Conservation (phyloP, 2,329 filamentous ascomycete species). For the Onygenales sp. region DNA sequence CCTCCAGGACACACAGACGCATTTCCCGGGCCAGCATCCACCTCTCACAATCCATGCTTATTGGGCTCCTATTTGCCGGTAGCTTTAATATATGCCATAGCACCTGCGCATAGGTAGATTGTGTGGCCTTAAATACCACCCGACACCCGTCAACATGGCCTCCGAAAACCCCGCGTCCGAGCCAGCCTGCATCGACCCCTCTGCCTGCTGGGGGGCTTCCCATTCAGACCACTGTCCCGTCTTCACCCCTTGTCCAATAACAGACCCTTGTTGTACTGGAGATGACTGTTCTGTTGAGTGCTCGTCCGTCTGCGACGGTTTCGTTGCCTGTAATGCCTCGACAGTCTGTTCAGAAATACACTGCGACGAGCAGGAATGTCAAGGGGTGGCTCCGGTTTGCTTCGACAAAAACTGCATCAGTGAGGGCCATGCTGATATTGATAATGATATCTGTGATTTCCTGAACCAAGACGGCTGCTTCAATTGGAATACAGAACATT, state of each 20-base stretch:
- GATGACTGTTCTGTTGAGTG: conserved; percentile 30
- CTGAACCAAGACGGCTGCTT: conserved; percentile 24
- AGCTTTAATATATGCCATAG: conserved; percentile 4
- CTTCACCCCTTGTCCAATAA: conserved; percentile 9
- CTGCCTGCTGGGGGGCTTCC: conserved; percentile 20
- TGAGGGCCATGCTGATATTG: conserved; percentile 11
- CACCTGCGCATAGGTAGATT: conserved; percentile 14
- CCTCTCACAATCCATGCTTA: neutral
- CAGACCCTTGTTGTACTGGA: conserved; percentile 27
- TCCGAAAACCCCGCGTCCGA: conserved; percentile 18
- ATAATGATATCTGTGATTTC: conserved; percentile 23
- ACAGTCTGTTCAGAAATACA: conserved; percentile 30
- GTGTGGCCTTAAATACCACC: conserved; percentile 34
- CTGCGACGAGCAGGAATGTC: conserved; percentile 19
- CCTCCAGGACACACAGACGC: no score
- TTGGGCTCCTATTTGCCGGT: neutral
- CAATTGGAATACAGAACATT: conserved; percentile 18
- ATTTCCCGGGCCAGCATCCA: no score
- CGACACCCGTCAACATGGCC: conserved; percentile 29
- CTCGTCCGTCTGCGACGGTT: conserved; percentile 32
- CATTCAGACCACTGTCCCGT: conserved; percentile 20
- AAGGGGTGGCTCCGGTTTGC: conserved; percentile 23
- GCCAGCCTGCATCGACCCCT: conserved; percentile 13
- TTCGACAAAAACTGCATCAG: conserved; percentile 30
- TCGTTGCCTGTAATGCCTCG: conserved; percentile 29